Evolutionary conservation across 805 yeast species (phyloP).

Genomic region (Teunomyces cretensis): DNA sequence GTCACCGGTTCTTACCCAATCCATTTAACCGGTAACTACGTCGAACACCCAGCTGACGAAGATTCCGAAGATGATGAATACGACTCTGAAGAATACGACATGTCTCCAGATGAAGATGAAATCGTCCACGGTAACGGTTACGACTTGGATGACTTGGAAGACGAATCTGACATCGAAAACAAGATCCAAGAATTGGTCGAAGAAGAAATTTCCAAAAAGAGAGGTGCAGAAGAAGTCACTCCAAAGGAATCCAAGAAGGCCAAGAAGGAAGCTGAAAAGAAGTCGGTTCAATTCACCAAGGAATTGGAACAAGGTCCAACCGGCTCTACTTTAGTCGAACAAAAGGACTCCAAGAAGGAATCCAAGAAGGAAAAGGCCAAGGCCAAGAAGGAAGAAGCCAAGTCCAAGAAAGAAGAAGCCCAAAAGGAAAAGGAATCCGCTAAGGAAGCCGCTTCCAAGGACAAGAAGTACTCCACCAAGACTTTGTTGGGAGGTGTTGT

Average conservation of each 20-base stretch:
- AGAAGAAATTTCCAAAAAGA: constrained; percentile 46
- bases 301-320: constrained; percentile 95
- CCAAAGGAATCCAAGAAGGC: constrained; percentile 29
- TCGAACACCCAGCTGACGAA: constrained; percentile 90
- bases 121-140: constrained; percentile 52
- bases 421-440: constrained; percentile 22
- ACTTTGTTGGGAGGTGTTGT: constrained; percentile 90
- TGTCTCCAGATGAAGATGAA: constrained; percentile 79
- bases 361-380: constrained; percentile 17
- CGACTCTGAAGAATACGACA: constrained; percentile 60
- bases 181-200: constrained; percentile 75
- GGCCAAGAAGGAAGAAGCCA: constrained; percentile 15
- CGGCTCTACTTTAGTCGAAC: constrained; percentile 37
- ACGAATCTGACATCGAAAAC: constrained; percentile 67
- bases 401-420: constrained; percentile 28
- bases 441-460: constrained; percentile 15
- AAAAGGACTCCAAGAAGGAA: constrained; percentile 25
- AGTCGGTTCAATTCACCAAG: constrained; percentile 80
- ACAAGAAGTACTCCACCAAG: constrained; percentile 65
- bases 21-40: constrained; percentile 91
- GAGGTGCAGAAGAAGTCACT: constrained; percentile 33
- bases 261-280: constrained; percentile 48
- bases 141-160: constrained; percentile 64
- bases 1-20: constrained; percentile 95
- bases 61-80: constrained; percentile 52